Base-by-base conservation (phyloP, 192 early-diverging fungal genomes). In the Coemansia asiatica region DNA sequence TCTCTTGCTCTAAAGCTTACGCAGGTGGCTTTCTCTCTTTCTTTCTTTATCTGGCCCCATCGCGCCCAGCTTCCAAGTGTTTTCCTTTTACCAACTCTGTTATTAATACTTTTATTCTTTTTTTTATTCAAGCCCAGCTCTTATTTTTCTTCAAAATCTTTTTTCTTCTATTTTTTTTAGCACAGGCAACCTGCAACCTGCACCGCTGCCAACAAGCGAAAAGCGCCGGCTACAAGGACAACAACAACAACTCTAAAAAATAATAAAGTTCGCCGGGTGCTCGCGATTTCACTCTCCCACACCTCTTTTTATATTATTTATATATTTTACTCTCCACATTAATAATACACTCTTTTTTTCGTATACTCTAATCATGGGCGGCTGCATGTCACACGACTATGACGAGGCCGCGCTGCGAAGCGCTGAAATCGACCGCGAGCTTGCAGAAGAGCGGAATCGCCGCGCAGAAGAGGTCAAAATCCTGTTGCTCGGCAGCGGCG, bases 401-500 rank as follows among this genome's bases (percentile, higher is more conserved):
- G 63, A 76, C 54, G 80, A 82, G 66, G 76, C 71, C 47, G 71
- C 69, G 27, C 67, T 71, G 16, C 73, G 80, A 38, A 82, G 74
- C 63, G 80, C 79, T n/a, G 85, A 76, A 70, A 86, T 86, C 40
- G 85, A 86, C 69, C 75, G 80, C 36, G 72, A 75, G 75, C 66
- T 86, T 13, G 74, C 77, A 9, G 84, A 84, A 18, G 85, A 86
- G 56, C 77, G 78, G 66, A 72, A 82, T 57, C 75, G 74, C 10
- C 72, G 79, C 9, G 69, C 72, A 10, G 79, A 82, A 60, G 84
- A 89, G 64, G 77, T 79, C 68, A 81, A 86, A 60, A 83, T 86
- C 47, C 63, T 87, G 54, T 77, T 84, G 29, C 81, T 86, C 21
- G 91, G 92, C 29, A 91, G 89, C 63, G 95, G 94, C 56, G 95